Percentiles rank a stretch among this genome's conserved stretches.
These are phyloP conservation scores for Tremella yokohamensis DNA, from an alignment of 768 basidiomycete species.

Conservation along the genomic window DNA sequence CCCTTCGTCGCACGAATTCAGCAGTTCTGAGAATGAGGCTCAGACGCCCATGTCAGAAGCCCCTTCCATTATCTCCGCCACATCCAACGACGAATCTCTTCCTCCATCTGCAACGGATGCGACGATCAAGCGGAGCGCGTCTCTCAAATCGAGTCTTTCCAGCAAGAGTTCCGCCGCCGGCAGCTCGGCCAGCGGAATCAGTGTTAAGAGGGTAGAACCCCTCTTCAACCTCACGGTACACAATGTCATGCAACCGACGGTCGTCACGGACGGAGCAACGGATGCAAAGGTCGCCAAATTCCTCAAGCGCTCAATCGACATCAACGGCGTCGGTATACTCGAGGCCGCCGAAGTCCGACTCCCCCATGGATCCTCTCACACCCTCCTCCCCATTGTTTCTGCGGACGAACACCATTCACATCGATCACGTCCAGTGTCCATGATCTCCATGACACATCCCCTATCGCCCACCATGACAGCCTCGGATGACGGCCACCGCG, in stretches of 20 bases:
- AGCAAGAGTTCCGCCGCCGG: constrained; percentile 16
- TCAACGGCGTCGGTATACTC: constrained; percentile 42
- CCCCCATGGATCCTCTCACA: constrained; percentile 9
- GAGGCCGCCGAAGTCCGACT: constrained; percentile 46
- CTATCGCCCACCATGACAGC: constrained; percentile 33
- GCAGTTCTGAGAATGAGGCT: constrained; percentile 1
- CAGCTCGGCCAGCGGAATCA: constrained; percentile 15
- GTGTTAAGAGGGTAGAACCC: constrained; percentile 43
- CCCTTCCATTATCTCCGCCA: background rate
- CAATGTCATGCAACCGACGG: constrained; percentile 48
- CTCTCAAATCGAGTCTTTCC: constrained; percentile 24
- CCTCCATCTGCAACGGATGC: constrained; percentile 5
- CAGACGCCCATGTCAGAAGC: background rate
- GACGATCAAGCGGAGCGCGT: constrained; percentile 4
- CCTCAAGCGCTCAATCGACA: constrained; percentile 43
- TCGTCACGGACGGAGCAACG: constrained; percentile 49
- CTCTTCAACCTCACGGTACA: constrained; percentile 50
- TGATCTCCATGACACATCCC: constrained; percentile 28
- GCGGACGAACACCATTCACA: constrained; percentile 13
- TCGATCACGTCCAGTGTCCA: constrained; percentile 26
- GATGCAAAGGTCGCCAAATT: constrained; percentile 51
- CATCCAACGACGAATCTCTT: background rate
- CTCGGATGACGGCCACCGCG: constrained; percentile 18
- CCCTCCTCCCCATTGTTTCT: constrained; percentile 12
- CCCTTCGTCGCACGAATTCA: background rate